These are phyloP conservation scores for Agaricus sinodeliciosus DNA, from an alignment of 768 basidiomycete species.

Conservation along the genomic window DNA sequence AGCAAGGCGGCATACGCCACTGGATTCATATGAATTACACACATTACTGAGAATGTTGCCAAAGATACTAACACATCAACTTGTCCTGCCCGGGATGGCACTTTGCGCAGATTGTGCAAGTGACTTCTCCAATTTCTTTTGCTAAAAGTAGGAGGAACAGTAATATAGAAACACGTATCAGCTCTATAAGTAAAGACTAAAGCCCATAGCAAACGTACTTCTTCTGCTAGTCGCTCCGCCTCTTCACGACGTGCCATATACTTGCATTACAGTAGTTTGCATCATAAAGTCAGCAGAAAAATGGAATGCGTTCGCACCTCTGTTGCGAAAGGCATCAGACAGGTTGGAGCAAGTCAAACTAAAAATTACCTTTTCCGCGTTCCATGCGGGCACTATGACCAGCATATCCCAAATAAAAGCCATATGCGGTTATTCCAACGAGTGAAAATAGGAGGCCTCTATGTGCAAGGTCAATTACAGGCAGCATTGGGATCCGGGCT, in stretches of 20 bases:
- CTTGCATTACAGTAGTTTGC: not conserved
- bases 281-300: conserved; percentile 1
- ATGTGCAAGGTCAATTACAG: conserved; percentile 42
- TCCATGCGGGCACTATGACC: conserved; percentile 50
- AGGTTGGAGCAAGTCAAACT: conserved; percentile 8
- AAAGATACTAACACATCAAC: not conserved
- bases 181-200: not conserved
- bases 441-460: conserved; percentile 49
- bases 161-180: not conserved
- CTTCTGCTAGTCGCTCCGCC: not conserved
- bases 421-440: conserved; percentile 45
- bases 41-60: too few relatives aligned
- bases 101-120: conserved; percentile 4
- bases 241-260: not conserved
- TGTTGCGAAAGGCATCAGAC: conserved; percentile 14
- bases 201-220: not conserved
- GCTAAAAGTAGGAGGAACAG: not conserved
- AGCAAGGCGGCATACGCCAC: too few relatives aligned
- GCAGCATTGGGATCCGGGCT: not conserved
- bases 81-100: not conserved
- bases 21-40: not conserved
- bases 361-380: conserved; percentile 46
- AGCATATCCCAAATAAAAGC: conserved; percentile 42
- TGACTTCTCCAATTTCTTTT: conserved; percentile 1
- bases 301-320: conserved; percentile 21